Evolutionary conservation across 1,139 yeast genomes (phyloP), one percentile per base, ranked within the genome.

Genomic region (Pichia sp.): DNA sequence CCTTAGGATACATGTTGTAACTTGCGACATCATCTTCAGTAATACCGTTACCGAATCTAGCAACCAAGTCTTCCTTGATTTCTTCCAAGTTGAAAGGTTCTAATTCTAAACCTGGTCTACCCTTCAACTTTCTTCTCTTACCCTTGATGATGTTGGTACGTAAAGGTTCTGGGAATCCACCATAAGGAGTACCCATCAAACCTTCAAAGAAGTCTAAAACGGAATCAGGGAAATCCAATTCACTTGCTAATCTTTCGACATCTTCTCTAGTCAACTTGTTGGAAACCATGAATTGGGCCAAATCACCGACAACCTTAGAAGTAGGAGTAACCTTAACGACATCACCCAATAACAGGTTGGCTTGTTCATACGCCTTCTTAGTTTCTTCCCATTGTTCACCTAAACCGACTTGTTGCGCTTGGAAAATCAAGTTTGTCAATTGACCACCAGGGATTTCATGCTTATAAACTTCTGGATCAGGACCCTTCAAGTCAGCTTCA

Each of bases 401-500:
- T 56, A 93, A 78, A 52, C 99, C 99, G 64, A 93, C 89, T 73
- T 93, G 99, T 72, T 90, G 96, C 50, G 99, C 99, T 75, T 93
- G 99, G 94, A 93, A 94, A 60, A 93, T 73, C 70, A 93, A 77
- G 75, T 93, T 94, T 58, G 99, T 93, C 69, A 93, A 81, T 74
- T 93, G 99, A 58, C 99, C 99, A 74, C 99, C 99, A 45, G 99
- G 99, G 58, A 93, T 93, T 76, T 93, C 99, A 73, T 93, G 99
- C 59, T 83, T 83, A 70, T 93, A 93, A 47, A 93, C 99, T 71
- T 93, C 99, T 58, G 99, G 98, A 70, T 93, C 99, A 52, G 99
- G 99, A 47, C 99, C 99, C 78, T 93, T 94, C 69, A 93, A 80
- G 64, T 93, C 98, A 45, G 99, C 97, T 72, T 90, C 99, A 69